Conservation (phyloP, 2,329 filamentous ascomycete genomes). For the Atkinsonella texensis region DNA sequence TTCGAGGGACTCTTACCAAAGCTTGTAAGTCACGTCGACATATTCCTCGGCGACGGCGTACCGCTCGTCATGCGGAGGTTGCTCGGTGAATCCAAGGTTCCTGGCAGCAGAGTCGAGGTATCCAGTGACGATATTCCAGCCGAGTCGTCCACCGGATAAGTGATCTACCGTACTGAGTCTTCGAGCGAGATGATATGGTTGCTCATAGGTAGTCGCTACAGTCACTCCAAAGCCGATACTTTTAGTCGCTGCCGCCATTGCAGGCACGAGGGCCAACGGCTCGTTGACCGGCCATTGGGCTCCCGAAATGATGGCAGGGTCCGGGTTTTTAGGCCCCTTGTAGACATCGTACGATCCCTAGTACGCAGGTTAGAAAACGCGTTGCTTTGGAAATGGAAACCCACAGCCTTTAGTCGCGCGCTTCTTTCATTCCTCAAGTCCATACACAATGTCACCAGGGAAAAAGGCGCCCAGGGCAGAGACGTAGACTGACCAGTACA, state of each 20-base stretch:
- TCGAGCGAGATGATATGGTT: slow-evolving; percentile 54
- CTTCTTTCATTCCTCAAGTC: too few species aligned
- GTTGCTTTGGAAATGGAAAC: too few species aligned
- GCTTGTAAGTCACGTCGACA: slow-evolving; percentile 45
- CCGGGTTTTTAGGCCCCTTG: slow-evolving; percentile 37
- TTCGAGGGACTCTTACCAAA: slow-evolving; percentile 33
- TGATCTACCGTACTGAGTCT: slow-evolving; percentile 57
- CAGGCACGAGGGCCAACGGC: slow-evolving; percentile 45
- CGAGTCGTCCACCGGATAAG: slow-evolving; percentile 45
- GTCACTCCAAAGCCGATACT: slow-evolving; percentile 60
- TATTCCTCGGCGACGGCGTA: slow-evolving; percentile 51
- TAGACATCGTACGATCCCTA: slow-evolving; percentile 57
- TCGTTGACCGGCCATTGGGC: slow-evolving; percentile 65
- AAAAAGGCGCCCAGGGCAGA: too few species aligned
- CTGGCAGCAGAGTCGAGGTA: slow-evolving; percentile 56
- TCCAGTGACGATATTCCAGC: slow-evolving; percentile 48
- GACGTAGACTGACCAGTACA: slow-evolving; percentile 24
- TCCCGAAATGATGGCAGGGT: slow-evolving; percentile 47
- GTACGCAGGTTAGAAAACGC: too few species aligned
- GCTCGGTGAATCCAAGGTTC: slow-evolving; percentile 46
- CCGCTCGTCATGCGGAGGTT: slow-evolving; percentile 36
- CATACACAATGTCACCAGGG: too few species aligned
- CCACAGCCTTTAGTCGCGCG: too few species aligned
- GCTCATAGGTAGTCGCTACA: slow-evolving; percentile 55
- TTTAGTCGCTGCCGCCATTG: slow-evolving; percentile 56